phyloP scores from a whole-genome alignment of 23 red algal species.

The Chondrus crispus region DNA sequence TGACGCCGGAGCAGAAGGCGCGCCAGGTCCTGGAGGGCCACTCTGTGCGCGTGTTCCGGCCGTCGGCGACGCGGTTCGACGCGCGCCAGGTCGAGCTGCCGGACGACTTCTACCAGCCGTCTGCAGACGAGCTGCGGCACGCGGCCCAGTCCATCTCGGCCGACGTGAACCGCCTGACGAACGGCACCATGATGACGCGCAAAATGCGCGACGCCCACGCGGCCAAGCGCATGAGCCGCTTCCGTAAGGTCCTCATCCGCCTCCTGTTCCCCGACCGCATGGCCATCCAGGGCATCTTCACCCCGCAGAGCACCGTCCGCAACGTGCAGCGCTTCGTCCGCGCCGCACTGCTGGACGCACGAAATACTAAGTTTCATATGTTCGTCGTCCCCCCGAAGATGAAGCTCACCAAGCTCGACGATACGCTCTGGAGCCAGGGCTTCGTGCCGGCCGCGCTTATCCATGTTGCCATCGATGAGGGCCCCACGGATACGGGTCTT shows the following conservation, averaged over 20 bases:
- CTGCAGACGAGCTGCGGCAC: constrained; percentile 24
- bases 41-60: constrained; percentile 38
- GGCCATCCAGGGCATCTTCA: constrained; percentile 54
- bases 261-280: constrained; percentile 61
- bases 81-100: constrained; percentile 34
- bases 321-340: constrained; percentile 46
- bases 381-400: constrained; percentile 70
- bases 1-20: constrained; percentile 37
- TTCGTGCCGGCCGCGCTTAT: constrained; percentile 55
- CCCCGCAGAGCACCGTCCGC: constrained; percentile 47
- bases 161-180: background rate
- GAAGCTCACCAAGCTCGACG: constrained; percentile 15
- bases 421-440: constrained; percentile 53
- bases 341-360: constrained; percentile 22
- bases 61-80: constrained; percentile 23
- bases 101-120: constrained; percentile 59
- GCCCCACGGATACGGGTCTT: background rate
- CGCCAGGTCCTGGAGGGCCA: background rate
- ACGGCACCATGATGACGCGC: constrained; percentile 30
- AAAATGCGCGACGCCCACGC: constrained; percentile 44
- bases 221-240: constrained; percentile 36
- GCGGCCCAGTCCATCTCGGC: background rate
- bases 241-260: constrained; percentile 42
- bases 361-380: constrained; percentile 47
- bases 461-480: constrained; percentile 40